These are phyloP conservation scores for Arabis hirsuta DNA, from an alignment of 345 rosid genomes.

Conservation along the genomic window DNA sequence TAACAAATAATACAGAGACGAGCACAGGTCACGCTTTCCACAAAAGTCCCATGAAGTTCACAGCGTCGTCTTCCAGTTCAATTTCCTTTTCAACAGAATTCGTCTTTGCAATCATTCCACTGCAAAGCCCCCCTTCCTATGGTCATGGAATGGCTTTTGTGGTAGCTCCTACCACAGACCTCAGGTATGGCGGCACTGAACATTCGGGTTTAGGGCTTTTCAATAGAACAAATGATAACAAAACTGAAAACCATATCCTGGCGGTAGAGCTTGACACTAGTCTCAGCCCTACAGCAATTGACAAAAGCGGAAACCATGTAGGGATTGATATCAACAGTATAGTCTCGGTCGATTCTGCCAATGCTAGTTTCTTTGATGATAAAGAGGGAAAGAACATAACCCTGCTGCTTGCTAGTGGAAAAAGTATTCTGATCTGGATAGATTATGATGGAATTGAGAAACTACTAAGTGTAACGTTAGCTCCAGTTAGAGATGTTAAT, in stretches of 20 bases:
- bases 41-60: conserved; percentile 34
- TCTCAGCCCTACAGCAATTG: conserved; percentile 35
- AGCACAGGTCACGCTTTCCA: conserved; percentile 52
- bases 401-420: conserved; percentile 46
- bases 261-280: conserved; percentile 64
- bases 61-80: conserved; percentile 31
- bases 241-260: conserved; percentile 50
- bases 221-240: conserved; percentile 33
- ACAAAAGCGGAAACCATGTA: conserved; percentile 54
- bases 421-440: conserved; percentile 56
- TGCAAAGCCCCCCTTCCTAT: not conserved
- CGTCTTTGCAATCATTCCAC: conserved; percentile 48
- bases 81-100: conserved; percentile 48
- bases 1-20: conserved; percentile 47
- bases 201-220: conserved; percentile 51
- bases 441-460: conserved; percentile 53
- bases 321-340: conserved; percentile 58
- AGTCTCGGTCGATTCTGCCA: conserved; percentile 29
- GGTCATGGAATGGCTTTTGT: conserved; percentile 55
- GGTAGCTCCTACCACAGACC: conserved; percentile 38
- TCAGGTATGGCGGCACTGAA: not conserved
- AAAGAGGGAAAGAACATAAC: conserved; percentile 12
- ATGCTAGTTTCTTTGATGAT: conserved; percentile 44
- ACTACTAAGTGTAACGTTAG: conserved; percentile 45
- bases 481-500: too few relatives aligned